A percentile compares a stretch with the other conserved stretches of the same genome.
These are phyloP conservation scores for Solanum medicagineum DNA, from an alignment of 257 asterid genomes.

Conservation along the genomic window DNA sequence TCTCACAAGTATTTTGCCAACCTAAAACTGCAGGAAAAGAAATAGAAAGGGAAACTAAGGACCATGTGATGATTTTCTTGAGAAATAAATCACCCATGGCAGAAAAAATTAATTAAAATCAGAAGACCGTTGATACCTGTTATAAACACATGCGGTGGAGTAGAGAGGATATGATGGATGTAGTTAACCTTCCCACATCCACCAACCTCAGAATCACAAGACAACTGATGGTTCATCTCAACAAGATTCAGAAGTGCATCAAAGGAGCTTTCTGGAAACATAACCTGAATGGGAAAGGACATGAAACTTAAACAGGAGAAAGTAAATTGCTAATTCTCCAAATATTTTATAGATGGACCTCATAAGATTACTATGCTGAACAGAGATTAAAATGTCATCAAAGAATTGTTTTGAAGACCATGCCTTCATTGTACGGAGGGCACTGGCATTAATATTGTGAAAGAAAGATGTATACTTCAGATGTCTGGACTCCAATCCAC, in stretches of 20 bases:
- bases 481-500: conserved; percentile 83
- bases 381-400: neutral
- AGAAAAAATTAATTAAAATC: neutral
- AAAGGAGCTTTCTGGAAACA: conserved; percentile 72
- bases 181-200: conserved; percentile 87
- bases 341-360: neutral
- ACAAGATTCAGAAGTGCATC: conserved; percentile 76
- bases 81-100: neutral
- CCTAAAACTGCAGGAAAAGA: conserved; percentile 58
- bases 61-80: neutral
- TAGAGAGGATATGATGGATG: conserved; percentile 76
- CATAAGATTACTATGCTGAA: neutral
- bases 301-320: neutral
- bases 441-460: conserved; percentile 88
- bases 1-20: conserved; percentile 91
- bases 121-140: conserved; percentile 35
- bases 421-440: conserved; percentile 93
- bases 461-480: conserved; percentile 83
- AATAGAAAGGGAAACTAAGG: neutral
- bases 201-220: conserved; percentile 80
- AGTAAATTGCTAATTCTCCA: neutral
- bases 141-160: conserved; percentile 79
- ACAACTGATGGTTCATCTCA: conserved; percentile 91
- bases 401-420: neutral
- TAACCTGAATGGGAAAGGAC: conserved; percentile 39